Base-by-base conservation (phyloP, 129 eudicot species). In the Heracleum sosnowskyi region DNA sequence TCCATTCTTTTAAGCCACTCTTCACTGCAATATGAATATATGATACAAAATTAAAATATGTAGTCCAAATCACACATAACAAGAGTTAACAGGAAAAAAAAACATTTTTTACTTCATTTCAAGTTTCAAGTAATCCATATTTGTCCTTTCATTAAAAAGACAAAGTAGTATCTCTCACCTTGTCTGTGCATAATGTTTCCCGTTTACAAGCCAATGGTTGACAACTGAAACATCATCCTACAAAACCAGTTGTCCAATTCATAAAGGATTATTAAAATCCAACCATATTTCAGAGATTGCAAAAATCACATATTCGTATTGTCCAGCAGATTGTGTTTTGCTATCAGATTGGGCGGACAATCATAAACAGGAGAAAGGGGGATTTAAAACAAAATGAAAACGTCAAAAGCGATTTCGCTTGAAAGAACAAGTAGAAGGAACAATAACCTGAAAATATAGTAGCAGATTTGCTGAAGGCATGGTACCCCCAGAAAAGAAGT, bases 1-100 rank as follows among this genome's bases (percentile, higher is more conserved):
- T 96, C 99, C 99, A 92, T 96, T 84, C 99, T 84, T 83, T 90
- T 90, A 33, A 96, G 94, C 99, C 99, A 96, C 81, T 92, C 97
- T 85, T 96, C 97, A 77, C 99, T 96, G 89, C 79, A 88, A 83
- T 26, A 76, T 31, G 76, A 88, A 83, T 26, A 76, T 31, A 75
- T 41, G 41, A 44, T 42, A 4, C 16, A 44, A 1, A 3, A 15
- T 44, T 12, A 15, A 5, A 42, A 28, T 28, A 29, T 28, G 31
- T 42, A 15, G 13, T 12, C 60, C 31, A 9, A 60, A 63, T 5
- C 79, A 53, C 22, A 34, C 28, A 7, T 20, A 35, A 51, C 69
- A 34, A 33, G 69, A 53, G 29, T 36, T 22, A 37, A 55, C 0
- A 12, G 34, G 46, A 79, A 3, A 22, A 49, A 28, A 35, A 11